Conservation (phyloP, 2,329 filamentous ascomycete genomes). For the Decorospora gaudefroyi region DNA sequence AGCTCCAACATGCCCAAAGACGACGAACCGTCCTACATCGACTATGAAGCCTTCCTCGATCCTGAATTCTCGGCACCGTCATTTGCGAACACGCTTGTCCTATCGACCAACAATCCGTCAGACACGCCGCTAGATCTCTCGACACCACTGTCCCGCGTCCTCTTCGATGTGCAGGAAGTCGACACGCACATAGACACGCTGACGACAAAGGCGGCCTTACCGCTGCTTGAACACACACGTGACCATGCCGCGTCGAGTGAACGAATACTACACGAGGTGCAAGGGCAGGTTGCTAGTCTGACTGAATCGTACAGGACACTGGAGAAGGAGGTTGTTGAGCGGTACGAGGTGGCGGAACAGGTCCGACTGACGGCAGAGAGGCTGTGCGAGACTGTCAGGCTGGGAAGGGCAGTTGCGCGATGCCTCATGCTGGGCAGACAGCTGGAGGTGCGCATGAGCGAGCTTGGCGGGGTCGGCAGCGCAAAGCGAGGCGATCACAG, state of each 20-base stretch:
- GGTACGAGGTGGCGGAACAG: conserved; percentile 84
- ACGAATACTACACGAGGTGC: conserved; percentile 74
- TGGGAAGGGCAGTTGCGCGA: conserved; percentile 75
- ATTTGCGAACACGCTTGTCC: conserved; percentile 88
- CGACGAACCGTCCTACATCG: conserved; percentile 80
- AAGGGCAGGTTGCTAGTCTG: conserved; percentile 76
- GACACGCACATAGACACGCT: conserved; percentile 93
- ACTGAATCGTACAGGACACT: conserved; percentile 84
- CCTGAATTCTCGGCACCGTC: conserved; percentile 77
- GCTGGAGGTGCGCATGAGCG: conserved; percentile 81
- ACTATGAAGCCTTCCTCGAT: conserved; percentile 89
- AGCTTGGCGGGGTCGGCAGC: conserved; percentile 60
- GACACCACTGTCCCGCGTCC: conserved; percentile 86
- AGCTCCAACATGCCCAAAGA: conserved; percentile 40
- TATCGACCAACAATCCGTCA: conserved; percentile 87
- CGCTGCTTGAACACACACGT: conserved; percentile 76
- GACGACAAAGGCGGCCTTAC: conserved; percentile 80
- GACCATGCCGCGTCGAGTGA: conserved; percentile 73
- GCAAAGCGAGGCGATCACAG: conserved; percentile 70
- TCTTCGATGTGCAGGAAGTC: conserved; percentile 96
- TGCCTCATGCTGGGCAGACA: conserved; percentile 82
- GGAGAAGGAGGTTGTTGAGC: conserved; percentile 81
- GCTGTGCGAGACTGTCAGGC: conserved; percentile 76
- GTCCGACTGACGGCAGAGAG: conserved; percentile 76
- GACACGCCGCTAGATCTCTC: conserved; percentile 91